These are phyloP conservation scores for Chrysoporthe austroafricana DNA, from an alignment of 2,329 filamentous ascomycete species.

Conservation along the genomic window DNA sequence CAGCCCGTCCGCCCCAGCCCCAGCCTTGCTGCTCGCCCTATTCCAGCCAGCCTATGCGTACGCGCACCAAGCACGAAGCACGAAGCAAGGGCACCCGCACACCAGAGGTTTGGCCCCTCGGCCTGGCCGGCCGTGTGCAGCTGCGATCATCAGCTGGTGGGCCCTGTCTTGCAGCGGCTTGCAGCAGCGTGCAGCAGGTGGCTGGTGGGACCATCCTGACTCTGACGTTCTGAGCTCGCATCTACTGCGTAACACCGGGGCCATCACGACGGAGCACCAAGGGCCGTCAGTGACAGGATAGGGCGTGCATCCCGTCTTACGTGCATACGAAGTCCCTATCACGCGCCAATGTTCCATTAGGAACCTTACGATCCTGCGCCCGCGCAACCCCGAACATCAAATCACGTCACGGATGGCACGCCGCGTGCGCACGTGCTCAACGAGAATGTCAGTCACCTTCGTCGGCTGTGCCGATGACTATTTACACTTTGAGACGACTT, in stretches of 20 bases:
- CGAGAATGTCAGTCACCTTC: neutral
- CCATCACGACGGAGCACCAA: no score
- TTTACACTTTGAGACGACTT: neutral
- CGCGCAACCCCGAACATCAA: neutral
- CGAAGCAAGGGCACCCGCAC: neutral
- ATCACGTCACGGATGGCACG: neutral
- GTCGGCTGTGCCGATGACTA: neutral
- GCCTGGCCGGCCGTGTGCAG: neutral
- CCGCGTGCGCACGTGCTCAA: neutral
- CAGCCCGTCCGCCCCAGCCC: neutral
- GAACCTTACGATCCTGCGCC: neutral
- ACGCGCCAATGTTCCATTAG: neutral
- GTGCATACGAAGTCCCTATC: neutral
- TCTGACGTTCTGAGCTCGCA: neutral
- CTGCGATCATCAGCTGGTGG: neutral
- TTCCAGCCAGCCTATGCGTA: neutral
- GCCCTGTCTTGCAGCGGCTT: neutral
- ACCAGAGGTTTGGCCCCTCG: neutral
- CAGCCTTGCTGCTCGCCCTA: neutral
- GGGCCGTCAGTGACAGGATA: neutral
- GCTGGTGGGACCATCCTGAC: slow-evolving; percentile 3
- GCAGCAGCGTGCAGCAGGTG: neutral
- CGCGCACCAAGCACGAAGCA: neutral
- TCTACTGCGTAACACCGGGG: neutral
- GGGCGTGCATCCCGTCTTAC: slow-evolving; percentile 6